Percentiles rank a stretch among this genome's conserved stretches.
These are phyloP conservation scores for Ottelia alismoides DNA, from an alignment of 106 monocot species.

Conservation along the genomic window DNA sequence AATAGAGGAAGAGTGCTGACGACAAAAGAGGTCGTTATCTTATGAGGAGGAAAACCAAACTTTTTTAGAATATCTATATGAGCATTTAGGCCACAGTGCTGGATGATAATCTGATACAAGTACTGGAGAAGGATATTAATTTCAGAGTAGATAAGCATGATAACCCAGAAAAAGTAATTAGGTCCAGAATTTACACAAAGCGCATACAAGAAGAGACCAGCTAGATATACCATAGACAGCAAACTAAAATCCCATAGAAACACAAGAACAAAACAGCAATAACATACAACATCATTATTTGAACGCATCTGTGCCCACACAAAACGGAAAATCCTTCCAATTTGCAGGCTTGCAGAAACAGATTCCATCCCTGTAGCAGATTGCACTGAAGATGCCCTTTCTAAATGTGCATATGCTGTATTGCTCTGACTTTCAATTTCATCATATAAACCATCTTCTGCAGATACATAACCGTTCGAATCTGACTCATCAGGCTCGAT, in stretches of 20 bases:
- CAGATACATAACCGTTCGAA: conserved; percentile 40
- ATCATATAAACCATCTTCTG: conserved; percentile 44
- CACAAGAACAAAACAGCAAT: conserved; percentile 75
- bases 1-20: conserved; percentile 73
- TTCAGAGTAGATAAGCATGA: conserved; percentile 90
- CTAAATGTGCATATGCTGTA: conserved; percentile 14
- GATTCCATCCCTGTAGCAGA: conserved; percentile 24
- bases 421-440: conserved; percentile 39
- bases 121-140: conserved; percentile 83
- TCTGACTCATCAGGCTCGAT: conserved; percentile 74
- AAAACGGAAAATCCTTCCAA: conserved; percentile 57
- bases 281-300: conserved; percentile 95
- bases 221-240: conserved; percentile 82
- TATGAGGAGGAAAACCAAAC: conserved; percentile 69
- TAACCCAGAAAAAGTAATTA: conserved; percentile 80
- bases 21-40: conserved; percentile 81
- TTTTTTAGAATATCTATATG: conserved; percentile 29
- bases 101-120: conserved; percentile 90
- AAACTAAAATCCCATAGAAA: conserved; percentile 96
- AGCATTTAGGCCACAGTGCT: conserved; percentile 72
- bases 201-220: conserved; percentile 88
- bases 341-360: conserved; percentile 54
- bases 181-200: conserved; percentile 93
- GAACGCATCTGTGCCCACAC: conserved; percentile 94
- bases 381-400: conserved; percentile 32